These are phyloP conservation scores for Exophiala bonariae DNA, from an alignment of 2,329 filamentous ascomycete species.

Conservation along the genomic window DNA sequence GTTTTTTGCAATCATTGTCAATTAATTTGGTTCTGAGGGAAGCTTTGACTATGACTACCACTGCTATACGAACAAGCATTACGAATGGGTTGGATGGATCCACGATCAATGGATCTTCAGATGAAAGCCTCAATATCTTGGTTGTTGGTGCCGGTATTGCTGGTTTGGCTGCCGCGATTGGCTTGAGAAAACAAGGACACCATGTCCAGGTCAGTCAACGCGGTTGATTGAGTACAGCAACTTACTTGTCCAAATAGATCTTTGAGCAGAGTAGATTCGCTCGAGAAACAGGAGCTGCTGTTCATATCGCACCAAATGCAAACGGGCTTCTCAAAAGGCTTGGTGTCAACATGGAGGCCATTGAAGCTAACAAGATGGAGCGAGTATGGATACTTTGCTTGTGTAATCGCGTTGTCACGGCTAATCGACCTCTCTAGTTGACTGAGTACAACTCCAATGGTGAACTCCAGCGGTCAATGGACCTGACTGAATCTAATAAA, in stretches of 20 bases:
- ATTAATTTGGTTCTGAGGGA: neutral
- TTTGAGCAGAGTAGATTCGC: slow-evolving; percentile 59
- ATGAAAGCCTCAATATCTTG: slow-evolving; percentile 29
- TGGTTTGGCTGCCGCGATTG: slow-evolving; percentile 31
- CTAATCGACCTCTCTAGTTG: slow-evolving; percentile 27
- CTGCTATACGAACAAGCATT: neutral
- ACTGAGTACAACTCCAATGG: slow-evolving; percentile 42
- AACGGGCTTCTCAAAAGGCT: slow-evolving; percentile 56
- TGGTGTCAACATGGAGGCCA: slow-evolving; percentile 42
- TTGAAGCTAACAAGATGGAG: slow-evolving; percentile 40
- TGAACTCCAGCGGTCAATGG: slow-evolving; percentile 28
- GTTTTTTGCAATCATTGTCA: too few relatives aligned
- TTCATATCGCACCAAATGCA: slow-evolving; percentile 64
- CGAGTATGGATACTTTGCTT: slow-evolving; percentile 29
- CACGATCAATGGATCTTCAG: neutral
- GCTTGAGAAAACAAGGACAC: slow-evolving; percentile 51
- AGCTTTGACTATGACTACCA: neutral
- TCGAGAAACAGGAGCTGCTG: slow-evolving; percentile 53
- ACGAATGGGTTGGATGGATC: neutral
- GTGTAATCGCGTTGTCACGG: too few relatives aligned
- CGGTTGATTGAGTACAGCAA: neutral
- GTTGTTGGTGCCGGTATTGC: slow-evolving; percentile 39
- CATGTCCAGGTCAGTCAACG: neutral
- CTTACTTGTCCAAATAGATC: slow-evolving; percentile 37
- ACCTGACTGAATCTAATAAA: slow-evolving; percentile 39